Evolutionary conservation across 139 green algal species (phyloP).

Genomic region (Chlamydomonas schloesseri): DNA sequence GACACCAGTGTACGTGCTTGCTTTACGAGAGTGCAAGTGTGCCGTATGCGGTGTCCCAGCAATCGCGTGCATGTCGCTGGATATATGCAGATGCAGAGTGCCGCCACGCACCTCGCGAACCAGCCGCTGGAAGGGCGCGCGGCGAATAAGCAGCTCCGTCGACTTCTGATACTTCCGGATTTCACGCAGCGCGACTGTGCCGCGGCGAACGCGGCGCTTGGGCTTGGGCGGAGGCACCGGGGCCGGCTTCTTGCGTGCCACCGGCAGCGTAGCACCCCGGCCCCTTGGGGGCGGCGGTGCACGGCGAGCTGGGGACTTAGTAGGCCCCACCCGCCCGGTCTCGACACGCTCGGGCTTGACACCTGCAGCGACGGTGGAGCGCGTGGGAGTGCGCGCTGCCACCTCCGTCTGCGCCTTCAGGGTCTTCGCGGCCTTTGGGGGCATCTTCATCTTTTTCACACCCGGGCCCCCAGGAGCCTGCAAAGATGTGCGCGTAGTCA

Average conservation of each 20-base stretch:
- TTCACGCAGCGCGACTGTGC: conserved; percentile 61
- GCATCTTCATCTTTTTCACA: neutral
- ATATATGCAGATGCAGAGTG: too few species aligned
- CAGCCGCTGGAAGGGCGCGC: conserved; percentile 95
- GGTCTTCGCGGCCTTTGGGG: neutral
- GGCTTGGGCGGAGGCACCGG: neutral
- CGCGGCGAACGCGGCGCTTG: conserved; percentile 2
- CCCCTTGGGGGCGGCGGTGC: too few species aligned
- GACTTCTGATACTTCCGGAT: conserved; percentile 97
- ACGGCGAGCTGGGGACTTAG: neutral
- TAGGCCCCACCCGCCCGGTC: neutral
- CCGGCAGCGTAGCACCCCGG: neutral
- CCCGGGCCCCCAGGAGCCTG: neutral
- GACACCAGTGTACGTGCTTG: too few species aligned
- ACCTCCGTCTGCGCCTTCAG: neutral
- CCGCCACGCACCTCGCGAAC: conserved; percentile 1
- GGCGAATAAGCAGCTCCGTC: conserved; percentile 94
- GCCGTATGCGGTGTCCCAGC: too few species aligned
- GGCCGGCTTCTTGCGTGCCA: neutral
- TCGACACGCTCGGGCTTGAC: neutral
- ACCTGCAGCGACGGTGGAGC: neutral
- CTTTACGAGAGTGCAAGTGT: too few species aligned
- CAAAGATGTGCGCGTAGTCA: neutral
- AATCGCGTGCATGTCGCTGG: too few species aligned
- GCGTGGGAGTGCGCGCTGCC: neutral